These are phyloP conservation scores for Trametes punicea DNA, from an alignment of 768 basidiomycete genomes.

Conservation along the genomic window DNA sequence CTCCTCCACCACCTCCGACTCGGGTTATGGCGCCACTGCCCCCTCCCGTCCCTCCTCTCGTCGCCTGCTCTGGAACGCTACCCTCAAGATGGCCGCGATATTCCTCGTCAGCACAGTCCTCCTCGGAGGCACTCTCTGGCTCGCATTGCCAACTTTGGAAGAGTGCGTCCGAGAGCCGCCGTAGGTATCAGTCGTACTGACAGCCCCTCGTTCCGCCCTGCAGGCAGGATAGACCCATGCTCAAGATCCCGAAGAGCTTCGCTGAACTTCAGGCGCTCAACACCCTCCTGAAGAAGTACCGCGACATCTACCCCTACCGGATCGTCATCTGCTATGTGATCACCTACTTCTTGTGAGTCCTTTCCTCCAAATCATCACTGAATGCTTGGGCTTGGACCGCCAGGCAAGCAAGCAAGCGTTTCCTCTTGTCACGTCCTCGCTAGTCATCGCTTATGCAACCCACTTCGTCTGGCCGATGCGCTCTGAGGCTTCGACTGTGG, in stretches of 20 bases:
- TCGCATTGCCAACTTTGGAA: constrained; percentile 76
- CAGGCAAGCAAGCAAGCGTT: too few relatives aligned
- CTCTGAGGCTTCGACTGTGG: not conserved
- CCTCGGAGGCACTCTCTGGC: constrained; percentile 75
- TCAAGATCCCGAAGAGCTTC: constrained; percentile 88
- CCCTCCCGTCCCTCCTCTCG: constrained; percentile 40
- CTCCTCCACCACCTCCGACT: constrained; percentile 13
- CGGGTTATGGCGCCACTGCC: constrained; percentile 47
- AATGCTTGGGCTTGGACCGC: too few relatives aligned
- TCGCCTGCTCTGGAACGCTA: constrained; percentile 72
- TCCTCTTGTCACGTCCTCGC: not conserved
- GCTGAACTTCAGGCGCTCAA: constrained; percentile 84
- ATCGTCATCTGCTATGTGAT: constrained; percentile 85
- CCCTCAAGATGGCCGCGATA: constrained; percentile 77
- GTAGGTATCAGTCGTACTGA: not conserved
- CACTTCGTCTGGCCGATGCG: not conserved
- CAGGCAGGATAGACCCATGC: constrained; percentile 69
- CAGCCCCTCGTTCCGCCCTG: not conserved
- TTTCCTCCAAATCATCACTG: not conserved
- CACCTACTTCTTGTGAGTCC: constrained; percentile 87
- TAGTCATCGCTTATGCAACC: not conserved
- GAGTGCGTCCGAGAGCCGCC: constrained; percentile 47
- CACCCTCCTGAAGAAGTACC: constrained; percentile 84
- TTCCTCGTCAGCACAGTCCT: constrained; percentile 67
- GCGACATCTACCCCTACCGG: constrained; percentile 80